A percentile compares a stretch with the other conserved stretches of the same genome.
Conservation (phyloP, 495 filamentous ascomycete genomes). For the Chaetomium fimeti region DNA sequence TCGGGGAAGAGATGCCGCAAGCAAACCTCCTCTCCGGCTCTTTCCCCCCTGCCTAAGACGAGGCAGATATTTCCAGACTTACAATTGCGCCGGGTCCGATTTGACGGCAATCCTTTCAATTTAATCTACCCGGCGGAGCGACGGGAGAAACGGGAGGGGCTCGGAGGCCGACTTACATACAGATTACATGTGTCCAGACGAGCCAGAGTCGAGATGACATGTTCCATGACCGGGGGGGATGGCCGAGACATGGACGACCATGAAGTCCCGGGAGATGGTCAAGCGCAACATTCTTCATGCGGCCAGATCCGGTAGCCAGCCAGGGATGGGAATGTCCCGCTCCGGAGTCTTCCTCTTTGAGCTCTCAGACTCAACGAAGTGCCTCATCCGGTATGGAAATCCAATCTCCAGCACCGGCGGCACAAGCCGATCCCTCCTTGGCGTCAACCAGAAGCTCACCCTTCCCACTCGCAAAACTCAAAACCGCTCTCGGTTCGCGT, state of each 20-base stretch:
- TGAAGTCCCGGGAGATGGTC: background rate
- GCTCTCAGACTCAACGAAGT: conserved; percentile 11
- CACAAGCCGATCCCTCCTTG: conserved; percentile 21
- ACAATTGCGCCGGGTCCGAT: background rate
- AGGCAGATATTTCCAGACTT: conserved; percentile 5
- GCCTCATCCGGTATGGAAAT: conserved; percentile 20
- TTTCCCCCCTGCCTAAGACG: background rate
- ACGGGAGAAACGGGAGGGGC: conserved; percentile 10
- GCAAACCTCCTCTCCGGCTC: too few relatives aligned
- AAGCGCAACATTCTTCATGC: conserved; percentile 11
- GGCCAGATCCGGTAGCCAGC: conserved; percentile 28
- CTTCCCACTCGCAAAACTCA: background rate
- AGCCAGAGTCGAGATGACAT: background rate
- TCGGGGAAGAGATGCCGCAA: background rate
- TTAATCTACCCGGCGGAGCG: conserved; percentile 7
- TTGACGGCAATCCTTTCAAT: conserved; percentile 12
- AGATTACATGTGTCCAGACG: too few relatives aligned
- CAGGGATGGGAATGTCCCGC: conserved; percentile 17
- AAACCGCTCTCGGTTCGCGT: conserved; percentile 26
- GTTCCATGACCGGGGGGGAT: conserved; percentile 16
- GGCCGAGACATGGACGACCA: background rate
- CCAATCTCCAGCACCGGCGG: conserved; percentile 2
- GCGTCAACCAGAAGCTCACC: background rate
- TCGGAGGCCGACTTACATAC: conserved; percentile 1
- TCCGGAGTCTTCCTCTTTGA: conserved; percentile 21